Evolutionary conservation across 345 rosid species (phyloP), one percentile per base, ranked within the genome.

Genomic region (Crucihimalaya himalaica): DNA sequence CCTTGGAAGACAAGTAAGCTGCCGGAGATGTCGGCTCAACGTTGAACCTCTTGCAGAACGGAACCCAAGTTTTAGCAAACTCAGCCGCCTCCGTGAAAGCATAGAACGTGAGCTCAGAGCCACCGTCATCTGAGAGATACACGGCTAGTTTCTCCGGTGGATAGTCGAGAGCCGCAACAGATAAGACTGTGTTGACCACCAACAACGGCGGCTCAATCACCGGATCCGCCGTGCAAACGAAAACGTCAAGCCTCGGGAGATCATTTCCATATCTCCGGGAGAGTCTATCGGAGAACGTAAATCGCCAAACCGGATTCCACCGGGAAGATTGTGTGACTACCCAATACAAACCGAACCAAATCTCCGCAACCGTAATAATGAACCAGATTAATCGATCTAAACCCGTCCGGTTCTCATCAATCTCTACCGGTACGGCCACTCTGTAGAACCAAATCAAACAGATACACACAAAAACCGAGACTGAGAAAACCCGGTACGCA

Each of bases 51-150:
- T 78, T 85, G 72, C 89, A 86, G 16, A 68, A 89, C 2, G 87
- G 89, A 37, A 92, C 68, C 97, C 97, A 92, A 23, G 28, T 48
- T 64, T 70, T 80, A 16, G 88, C 71, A 68, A 88, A 89, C 15
- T 58, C 39, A 25, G 85, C 70, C 5, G 94, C 89, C 64, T 88
- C 87, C 15, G 87, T 7, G 39, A 86, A 71, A 13, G 94, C 87
- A 58, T 81, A 86, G 58, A 86, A 86, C 4, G 94, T 89, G 6
- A 84, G 68, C 14, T 82, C 71, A 0, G 94, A 85, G 5, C 88
- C 88, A 21, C 84, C 94, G 25, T 89, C 96, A 18, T 92, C 97
- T 1, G 94, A 88, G 2, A 92, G 78, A 63, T 86, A 92, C 5
- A 84, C 82, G 7, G 83, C 78, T 15, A 86, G 78, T 70, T 86